Evolutionary conservation across 148 eudicot species (phyloP).

Genomic region (Vaccinium corymbosum): DNA sequence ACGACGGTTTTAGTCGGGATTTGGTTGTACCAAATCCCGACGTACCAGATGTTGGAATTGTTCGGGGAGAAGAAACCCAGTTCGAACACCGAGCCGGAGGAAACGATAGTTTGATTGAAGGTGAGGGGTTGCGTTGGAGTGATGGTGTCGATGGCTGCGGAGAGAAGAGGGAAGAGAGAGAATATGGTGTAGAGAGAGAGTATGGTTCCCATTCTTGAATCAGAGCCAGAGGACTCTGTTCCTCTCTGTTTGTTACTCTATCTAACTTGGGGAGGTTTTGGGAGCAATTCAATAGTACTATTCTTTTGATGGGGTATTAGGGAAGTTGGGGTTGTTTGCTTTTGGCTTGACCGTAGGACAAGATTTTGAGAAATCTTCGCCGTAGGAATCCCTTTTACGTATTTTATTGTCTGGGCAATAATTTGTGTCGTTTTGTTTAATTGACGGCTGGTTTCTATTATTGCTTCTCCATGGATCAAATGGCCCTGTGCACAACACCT

Average conservation of each 20-base stretch:
- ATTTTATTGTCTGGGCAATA: too few relatives aligned
- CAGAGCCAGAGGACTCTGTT: background rate
- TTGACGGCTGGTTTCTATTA: too few relatives aligned
- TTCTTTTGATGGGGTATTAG: too few relatives aligned
- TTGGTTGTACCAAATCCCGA: conserved; percentile 49
- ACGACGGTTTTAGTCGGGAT: conserved; percentile 23
- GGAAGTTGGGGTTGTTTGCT: too few relatives aligned
- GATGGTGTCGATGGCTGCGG: conserved; percentile 28
- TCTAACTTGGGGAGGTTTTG: background rate
- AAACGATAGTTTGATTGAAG: conserved; percentile 29
- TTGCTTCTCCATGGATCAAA: too few relatives aligned
- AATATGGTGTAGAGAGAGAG: conserved; percentile 1
- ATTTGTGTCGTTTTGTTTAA: too few relatives aligned
- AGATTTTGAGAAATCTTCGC: too few relatives aligned
- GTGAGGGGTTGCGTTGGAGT: conserved; percentile 27
- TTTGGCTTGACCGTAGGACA: too few relatives aligned
- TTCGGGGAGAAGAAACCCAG: conserved; percentile 36
- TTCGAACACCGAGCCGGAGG: conserved; percentile 24
- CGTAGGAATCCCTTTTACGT: too few relatives aligned
- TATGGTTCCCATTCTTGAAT: conserved; percentile 1
- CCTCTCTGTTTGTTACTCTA: background rate
- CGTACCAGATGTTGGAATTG: conserved; percentile 22
- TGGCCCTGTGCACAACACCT: too few relatives aligned
- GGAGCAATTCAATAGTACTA: too few relatives aligned
- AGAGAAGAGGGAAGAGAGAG: conserved; percentile 17